Conservation (phyloP, 768 basidiomycete species). For the Suillus plorans region DNA sequence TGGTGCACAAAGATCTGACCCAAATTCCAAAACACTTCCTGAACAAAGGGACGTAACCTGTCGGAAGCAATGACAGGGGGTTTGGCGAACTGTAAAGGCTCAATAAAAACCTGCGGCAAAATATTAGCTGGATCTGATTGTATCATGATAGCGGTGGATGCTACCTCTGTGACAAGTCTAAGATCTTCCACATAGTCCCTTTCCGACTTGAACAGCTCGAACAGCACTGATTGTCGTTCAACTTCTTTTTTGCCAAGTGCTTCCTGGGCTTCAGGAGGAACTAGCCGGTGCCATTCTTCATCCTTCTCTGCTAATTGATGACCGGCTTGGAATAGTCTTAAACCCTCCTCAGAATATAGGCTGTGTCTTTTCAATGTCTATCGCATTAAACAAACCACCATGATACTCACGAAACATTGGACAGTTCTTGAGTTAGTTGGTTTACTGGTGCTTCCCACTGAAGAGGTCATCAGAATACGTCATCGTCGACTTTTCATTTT, state of each 20-base stretch:
- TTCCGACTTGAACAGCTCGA: conserved; percentile 90
- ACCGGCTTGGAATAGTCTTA: conserved; percentile 68
- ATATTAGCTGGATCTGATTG: conserved; percentile 7
- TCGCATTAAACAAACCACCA: background rate
- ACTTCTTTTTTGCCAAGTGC: conserved; percentile 77
- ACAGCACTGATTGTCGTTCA: conserved; percentile 81
- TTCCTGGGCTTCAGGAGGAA: conserved; percentile 68
- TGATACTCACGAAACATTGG: conserved; percentile 39
- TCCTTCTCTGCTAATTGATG: conserved; percentile 62
- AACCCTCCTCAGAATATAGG: conserved; percentile 59
- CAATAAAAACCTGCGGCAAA: conserved; percentile 63
- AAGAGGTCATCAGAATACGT: conserved; percentile 22
- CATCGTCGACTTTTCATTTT: conserved; percentile 3
- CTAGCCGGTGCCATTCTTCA: conserved; percentile 81
- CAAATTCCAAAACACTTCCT: conserved; percentile 85
- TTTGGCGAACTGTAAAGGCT: conserved; percentile 55
- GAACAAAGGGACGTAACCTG: conserved; percentile 62
- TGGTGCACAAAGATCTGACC: conserved; percentile 66
- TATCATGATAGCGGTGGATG: conserved; percentile 4
- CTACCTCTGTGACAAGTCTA: conserved; percentile 64
- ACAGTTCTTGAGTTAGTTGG: conserved; percentile 33
- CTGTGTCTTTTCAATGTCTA: conserved; percentile 33
- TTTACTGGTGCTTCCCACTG: conserved; percentile 27
- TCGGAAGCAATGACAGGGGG: conserved; percentile 64
- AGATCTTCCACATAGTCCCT: conserved; percentile 86